Percentiles rank a stretch among this genome's conserved stretches.
Evolutionary conservation across 1,139 yeast genomes (phyloP).

Genomic region (Geotrichum histeridarum): DNA sequence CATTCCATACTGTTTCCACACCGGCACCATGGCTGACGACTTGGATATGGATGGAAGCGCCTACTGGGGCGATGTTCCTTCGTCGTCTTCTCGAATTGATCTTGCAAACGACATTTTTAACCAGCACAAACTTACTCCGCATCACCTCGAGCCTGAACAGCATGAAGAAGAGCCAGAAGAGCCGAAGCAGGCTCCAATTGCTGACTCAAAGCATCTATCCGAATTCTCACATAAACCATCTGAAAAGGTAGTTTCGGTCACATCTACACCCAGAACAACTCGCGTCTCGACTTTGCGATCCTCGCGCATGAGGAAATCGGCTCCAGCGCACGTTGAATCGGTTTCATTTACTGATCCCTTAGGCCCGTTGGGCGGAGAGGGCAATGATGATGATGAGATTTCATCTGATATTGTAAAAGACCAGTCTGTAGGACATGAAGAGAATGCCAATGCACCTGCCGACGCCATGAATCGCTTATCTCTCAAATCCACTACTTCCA

Average conservation of each 20-base stretch:
- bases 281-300: constrained; percentile 10
- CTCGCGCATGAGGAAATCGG: constrained; percentile 4
- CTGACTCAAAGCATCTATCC: not conserved
- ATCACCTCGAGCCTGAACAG: not conserved
- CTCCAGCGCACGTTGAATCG: constrained; percentile 11
- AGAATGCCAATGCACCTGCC: not conserved
- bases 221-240: not conserved
- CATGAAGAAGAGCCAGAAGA: not conserved
- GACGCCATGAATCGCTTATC: not conserved
- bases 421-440: not conserved
- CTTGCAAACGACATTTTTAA: constrained; percentile 2
- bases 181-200: not conserved
- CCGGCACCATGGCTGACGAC: constrained; percentile 9
- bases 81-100: constrained; percentile 9
- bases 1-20: not conserved
- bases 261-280: constrained; percentile 4
- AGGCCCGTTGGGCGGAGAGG: constrained; percentile 1
- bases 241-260: not conserved
- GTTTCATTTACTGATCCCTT: constrained; percentile 14
- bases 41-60: constrained; percentile 12
- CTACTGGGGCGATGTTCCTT: constrained; percentile 13
- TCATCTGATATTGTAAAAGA: not conserved
- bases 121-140: not conserved
- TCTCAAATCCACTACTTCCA: not conserved
- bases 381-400: not conserved